These are phyloP conservation scores for Circinella minor DNA, from an alignment of 371 early-diverging fungal genomes.

Conservation along the genomic window DNA sequence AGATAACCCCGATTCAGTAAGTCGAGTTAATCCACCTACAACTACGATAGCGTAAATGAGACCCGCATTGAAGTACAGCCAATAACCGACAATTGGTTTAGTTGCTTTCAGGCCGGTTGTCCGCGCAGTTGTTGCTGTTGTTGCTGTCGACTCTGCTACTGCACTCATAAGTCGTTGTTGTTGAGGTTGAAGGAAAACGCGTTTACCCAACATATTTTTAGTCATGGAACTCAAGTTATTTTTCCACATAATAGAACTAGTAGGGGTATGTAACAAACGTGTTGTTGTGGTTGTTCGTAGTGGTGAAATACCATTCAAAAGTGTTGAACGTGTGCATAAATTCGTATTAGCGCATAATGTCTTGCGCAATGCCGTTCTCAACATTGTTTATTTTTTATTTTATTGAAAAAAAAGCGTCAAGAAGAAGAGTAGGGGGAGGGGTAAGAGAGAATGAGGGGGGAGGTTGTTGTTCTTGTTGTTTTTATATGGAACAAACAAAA, in stretches of 20 bases:
- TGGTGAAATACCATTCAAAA: neutral
- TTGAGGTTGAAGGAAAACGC: too few species aligned
- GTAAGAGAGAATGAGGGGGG: too few species aligned
- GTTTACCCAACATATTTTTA: too few species aligned
- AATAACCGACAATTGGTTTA: conserved; percentile 85
- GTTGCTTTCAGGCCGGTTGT: conserved; percentile 9
- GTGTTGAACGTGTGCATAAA: neutral
- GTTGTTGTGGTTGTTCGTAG: neutral
- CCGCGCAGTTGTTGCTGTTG: neutral
- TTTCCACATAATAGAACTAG: too few species aligned
- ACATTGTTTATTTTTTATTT: neutral
- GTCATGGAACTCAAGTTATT: too few species aligned
- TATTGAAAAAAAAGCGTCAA: neutral
- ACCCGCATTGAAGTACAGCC: conserved; percentile 88
- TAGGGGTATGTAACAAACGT: too few species aligned
- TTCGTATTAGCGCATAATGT: neutral
- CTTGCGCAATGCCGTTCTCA: neutral
- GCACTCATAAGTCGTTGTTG: conserved; percentile 7
- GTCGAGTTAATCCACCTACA: conserved; percentile 93
- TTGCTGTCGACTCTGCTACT: neutral
- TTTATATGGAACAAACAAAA: neutral
- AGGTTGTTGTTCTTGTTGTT: too few species aligned
- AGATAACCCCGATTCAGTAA: conserved; percentile 96
- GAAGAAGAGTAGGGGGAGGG: neutral
- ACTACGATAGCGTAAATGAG: conserved; percentile 94